Conservation (phyloP, 2,329 filamentous ascomycete species). For the Phialophora macrospora region DNA sequence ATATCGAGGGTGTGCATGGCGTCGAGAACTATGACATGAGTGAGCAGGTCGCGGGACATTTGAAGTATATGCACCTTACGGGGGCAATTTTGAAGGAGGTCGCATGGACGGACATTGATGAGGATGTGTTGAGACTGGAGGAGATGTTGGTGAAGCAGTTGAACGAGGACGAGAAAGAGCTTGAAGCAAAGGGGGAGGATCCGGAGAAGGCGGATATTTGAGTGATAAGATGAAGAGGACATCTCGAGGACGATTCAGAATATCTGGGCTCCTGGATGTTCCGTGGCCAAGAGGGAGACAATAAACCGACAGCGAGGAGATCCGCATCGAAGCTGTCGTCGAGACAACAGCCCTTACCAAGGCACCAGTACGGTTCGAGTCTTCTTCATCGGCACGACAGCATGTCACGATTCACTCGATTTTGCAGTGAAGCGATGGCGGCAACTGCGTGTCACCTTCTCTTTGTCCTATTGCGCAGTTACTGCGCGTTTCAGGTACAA, state of each 20-base stretch:
- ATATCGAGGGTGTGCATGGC: constrained; percentile 67
- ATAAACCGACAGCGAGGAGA: no score
- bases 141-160: constrained; percentile 51
- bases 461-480: no score
- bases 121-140: constrained; percentile 53
- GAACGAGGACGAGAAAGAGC: constrained; percentile 45
- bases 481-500: no score
- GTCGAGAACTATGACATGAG: constrained; percentile 64
- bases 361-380: no score
- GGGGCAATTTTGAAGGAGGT: constrained; percentile 58
- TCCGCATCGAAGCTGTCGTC: no score
- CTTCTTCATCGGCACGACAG: no score
- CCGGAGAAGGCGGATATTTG: constrained; percentile 19
- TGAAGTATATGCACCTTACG: constrained; percentile 57
- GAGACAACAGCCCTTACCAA: no score
- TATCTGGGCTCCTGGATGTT: no score
- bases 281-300: no score
- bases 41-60: constrained; percentile 57
- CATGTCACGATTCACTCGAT: no score
- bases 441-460: no score
- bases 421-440: no score
- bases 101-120: constrained; percentile 59
- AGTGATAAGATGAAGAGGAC: not conserved
- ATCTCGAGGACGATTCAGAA: not conserved
- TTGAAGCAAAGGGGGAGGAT: constrained; percentile 38